phyloP scores from a whole-genome alignment of 495 filamentous ascomycete genomes.

The Hyaloscypha bicolor region DNA sequence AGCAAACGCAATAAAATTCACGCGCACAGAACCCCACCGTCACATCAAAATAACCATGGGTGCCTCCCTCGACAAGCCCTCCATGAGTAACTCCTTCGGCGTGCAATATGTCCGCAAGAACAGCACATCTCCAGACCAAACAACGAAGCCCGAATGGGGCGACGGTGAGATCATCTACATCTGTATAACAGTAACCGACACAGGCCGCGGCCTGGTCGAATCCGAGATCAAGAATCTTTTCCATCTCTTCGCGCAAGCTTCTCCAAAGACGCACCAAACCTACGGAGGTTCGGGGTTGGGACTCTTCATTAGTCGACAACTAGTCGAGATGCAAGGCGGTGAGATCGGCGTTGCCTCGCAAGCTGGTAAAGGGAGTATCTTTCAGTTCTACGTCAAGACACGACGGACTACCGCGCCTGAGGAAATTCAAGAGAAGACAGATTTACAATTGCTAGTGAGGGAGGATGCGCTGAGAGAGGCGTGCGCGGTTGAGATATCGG shows the following conservation, averaged over 20 bases:
- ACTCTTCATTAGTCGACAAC: constrained; percentile 74
- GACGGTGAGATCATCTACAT: constrained; percentile 67
- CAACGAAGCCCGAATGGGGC: constrained; percentile 63
- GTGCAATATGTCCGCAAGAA: constrained; percentile 16
- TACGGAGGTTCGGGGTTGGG: constrained; percentile 83
- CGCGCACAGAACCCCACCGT: constrained; percentile 41
- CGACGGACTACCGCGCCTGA: constrained; percentile 29
- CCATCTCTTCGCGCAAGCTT: constrained; percentile 75
- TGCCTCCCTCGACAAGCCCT: constrained; percentile 11
- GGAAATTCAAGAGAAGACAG: neutral
- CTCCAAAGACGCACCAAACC: constrained; percentile 70
- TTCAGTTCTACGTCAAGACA: constrained; percentile 71
- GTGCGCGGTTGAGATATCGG: constrained; percentile 14
- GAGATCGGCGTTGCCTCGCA: constrained; percentile 77
- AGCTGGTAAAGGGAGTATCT: constrained; percentile 73
- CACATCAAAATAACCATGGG: constrained; percentile 68
- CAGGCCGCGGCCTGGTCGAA: constrained; percentile 71
- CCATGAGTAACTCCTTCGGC: neutral
- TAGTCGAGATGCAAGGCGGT: constrained; percentile 80
- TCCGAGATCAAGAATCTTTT: constrained; percentile 76
- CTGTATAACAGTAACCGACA: constrained; percentile 74
- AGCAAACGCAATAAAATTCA: constrained; percentile 64
- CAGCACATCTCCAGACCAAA: constrained; percentile 50
- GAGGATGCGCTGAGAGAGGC: constrained; percentile 21
- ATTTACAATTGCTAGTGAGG: constrained; percentile 16